Evolutionary conservation across 768 basidiomycete species (phyloP), one percentile per base, ranked within the genome.

Genomic region (Rhizopogon sp.): DNA sequence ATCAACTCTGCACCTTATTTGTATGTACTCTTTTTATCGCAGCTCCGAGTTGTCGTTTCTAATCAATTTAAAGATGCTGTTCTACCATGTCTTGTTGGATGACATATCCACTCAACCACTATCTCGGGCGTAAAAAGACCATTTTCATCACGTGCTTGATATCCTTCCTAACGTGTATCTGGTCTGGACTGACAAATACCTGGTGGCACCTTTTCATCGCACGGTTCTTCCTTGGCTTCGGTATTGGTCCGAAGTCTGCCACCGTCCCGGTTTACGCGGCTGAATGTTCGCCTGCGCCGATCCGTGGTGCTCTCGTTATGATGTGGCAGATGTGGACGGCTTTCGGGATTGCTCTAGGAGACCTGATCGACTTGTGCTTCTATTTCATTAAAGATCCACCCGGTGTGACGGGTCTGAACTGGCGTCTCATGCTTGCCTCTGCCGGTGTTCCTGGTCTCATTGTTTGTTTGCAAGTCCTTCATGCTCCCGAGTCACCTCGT

Each of bases 281-380:
- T 2, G 89, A 98, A 69, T 85, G 87, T 64, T 76, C 85, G 0
- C 94, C 94, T 0, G 83, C 93, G 0, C 72, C 73, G 14, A 91
- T 98, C 54, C 84, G 94, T 62, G 93, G 93, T 54, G 93, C 85
- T 1, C 81, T 95, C 29, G 90, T 93, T 55, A 95, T 94, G 92
- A 88, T 82, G 64, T 95, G 93, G 91, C 90, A 92, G 69, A 77
- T 90, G 74, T 93, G 90, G 90, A 91, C 89, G 3, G 90, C 88
- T 0, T 92, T 92, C 63, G 91, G 91, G 56, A 90, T 93, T 69
- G 79, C 84, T 72, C 55, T 91, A 3, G 90, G 90, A 20, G 85
- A 83, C 63, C 76, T 77, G 46, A 77, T 85, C 59, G 88, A 88
- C 68, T 68, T 91, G 45, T 75, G 72, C 28, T 79, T 92, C 50